Conservation (phyloP, 257 asterid species). For the Lantana camara region DNA sequence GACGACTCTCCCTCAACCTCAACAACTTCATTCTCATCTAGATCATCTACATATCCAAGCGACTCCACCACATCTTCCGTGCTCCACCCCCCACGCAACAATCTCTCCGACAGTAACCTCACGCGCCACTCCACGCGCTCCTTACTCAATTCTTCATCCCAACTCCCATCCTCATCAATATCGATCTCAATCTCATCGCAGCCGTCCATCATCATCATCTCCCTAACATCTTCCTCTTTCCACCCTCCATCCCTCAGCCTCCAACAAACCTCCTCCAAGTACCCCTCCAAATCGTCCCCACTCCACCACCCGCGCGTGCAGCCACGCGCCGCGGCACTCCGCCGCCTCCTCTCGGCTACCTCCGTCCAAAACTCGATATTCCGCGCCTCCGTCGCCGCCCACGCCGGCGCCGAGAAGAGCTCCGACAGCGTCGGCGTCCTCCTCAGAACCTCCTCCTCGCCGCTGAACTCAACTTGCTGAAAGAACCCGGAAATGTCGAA, state of each 20-base stretch:
- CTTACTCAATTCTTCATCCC: constrained; percentile 15
- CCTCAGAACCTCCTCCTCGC: constrained; percentile 25
- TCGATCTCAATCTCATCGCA: constrained; percentile 25
- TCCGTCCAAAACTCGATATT: constrained; percentile 78
- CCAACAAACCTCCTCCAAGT: constrained; percentile 59
- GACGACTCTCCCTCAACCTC: constrained; percentile 48
- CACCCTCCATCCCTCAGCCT: constrained; percentile 81
- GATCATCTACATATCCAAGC: constrained; percentile 46
- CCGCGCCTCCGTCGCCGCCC: constrained; percentile 89
- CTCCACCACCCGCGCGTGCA: constrained; percentile 55
- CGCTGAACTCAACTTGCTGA: constrained; percentile 49
- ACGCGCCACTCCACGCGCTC: constrained; percentile 45
- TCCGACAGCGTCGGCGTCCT: constrained; percentile 29
- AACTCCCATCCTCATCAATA: background rate
- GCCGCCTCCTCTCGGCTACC: constrained; percentile 32
- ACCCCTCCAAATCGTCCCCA: constrained; percentile 51
- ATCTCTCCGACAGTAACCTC: constrained; percentile 43
- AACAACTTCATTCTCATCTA: background rate
- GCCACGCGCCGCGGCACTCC: constrained; percentile 28
- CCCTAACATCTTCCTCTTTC: constrained; percentile 87
- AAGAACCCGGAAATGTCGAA: constrained; percentile 77
- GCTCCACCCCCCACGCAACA: constrained; percentile 90
- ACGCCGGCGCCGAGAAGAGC: constrained; percentile 59
- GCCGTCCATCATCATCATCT: constrained; percentile 86
- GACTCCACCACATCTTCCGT: constrained; percentile 75